Evolutionary conservation across 2,329 filamentous ascomycete genomes (phyloP).

Genomic region (Colletotrichum costaricense): DNA sequence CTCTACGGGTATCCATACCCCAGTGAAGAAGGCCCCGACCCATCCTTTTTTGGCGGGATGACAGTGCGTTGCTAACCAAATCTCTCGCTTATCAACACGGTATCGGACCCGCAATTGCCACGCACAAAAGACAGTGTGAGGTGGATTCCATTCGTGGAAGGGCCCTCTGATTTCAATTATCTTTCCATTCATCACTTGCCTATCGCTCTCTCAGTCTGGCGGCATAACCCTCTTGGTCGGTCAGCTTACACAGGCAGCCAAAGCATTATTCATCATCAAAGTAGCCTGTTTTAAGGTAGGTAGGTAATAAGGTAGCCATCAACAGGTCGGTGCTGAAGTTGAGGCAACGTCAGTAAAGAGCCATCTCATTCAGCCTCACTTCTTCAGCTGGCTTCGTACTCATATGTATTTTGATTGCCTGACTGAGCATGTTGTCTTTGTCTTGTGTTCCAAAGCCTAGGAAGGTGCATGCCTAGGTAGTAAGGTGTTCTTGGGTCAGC

Average conservation of each 20-base stretch:
- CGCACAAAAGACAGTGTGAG: slow-evolving; percentile 30
- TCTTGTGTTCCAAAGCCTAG: slow-evolving; percentile 3
- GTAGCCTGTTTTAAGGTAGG: too few species aligned
- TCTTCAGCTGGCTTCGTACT: background rate
- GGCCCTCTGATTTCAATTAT: background rate
- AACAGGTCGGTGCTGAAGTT: background rate
- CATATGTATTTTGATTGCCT: slow-evolving; percentile 5
- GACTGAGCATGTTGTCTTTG: slow-evolving; percentile 11
- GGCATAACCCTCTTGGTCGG: background rate
- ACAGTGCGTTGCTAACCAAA: slow-evolving; percentile 6
- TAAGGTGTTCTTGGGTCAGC: slow-evolving; percentile 9
- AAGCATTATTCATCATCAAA: background rate
- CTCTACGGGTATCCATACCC: background rate
- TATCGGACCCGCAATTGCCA: slow-evolving; percentile 20
- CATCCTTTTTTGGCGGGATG: slow-evolving; percentile 8
- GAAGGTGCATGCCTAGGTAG: too few species aligned
- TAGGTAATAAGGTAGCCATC: background rate
- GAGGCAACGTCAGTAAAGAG: background rate
- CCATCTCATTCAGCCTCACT: background rate
- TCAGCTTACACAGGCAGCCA: background rate
- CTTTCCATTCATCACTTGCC: background rate
- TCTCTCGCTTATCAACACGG: slow-evolving; percentile 29
- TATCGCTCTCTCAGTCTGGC: background rate
- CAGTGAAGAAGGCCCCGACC: slow-evolving; percentile 2
- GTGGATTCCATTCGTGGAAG: slow-evolving; percentile 5